phyloP scores from a whole-genome alignment of 495 filamentous ascomycete species.

The Aspergillus asperescens region DNA sequence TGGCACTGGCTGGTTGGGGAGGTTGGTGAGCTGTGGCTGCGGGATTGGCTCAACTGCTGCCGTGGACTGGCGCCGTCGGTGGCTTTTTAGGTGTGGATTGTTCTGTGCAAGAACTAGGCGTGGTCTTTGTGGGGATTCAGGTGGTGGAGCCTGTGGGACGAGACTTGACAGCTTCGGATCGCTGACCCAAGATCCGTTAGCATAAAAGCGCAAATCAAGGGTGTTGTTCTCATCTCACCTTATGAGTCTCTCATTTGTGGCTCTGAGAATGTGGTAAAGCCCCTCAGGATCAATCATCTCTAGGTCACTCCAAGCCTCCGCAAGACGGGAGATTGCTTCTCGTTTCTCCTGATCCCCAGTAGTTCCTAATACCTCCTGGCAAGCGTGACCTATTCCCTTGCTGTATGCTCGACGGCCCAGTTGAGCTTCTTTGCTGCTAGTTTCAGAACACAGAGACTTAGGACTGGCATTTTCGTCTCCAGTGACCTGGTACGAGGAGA shows the following conservation, averaged over 20 bases:
- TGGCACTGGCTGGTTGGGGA: slow-evolving; percentile 48
- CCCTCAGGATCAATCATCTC: slow-evolving; percentile 89
- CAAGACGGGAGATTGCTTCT: slow-evolving; percentile 73
- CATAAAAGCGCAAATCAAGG: not conserved
- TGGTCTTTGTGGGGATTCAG: slow-evolving; percentile 44
- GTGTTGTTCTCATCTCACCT: slow-evolving; percentile 39
- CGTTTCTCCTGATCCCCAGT: slow-evolving; percentile 69
- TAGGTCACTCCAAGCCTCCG: slow-evolving; percentile 76
- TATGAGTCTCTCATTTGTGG: slow-evolving; percentile 58
- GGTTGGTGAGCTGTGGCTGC: slow-evolving; percentile 33
- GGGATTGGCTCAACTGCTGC: slow-evolving; percentile 33
- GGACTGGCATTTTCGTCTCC: slow-evolving; percentile 45
- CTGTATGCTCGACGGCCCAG: slow-evolving; percentile 74
- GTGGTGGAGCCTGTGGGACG: slow-evolving; percentile 39
- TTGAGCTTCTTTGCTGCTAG: slow-evolving; percentile 67
- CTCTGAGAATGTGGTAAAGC: slow-evolving; percentile 72
- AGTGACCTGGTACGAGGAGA: slow-evolving; percentile 24
- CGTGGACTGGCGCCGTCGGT: slow-evolving; percentile 62
- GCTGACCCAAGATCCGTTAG: slow-evolving; percentile 24
- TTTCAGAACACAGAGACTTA: slow-evolving; percentile 29
- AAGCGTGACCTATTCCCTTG: slow-evolving; percentile 70
- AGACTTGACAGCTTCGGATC: slow-evolving; percentile 50
- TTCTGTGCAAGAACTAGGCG: slow-evolving; percentile 73
- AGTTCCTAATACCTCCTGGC: slow-evolving; percentile 77
- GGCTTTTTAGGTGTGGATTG: slow-evolving; percentile 79